Conservation (phyloP, 352 stramenopile species). For the Achlya hypogyna region DNA sequence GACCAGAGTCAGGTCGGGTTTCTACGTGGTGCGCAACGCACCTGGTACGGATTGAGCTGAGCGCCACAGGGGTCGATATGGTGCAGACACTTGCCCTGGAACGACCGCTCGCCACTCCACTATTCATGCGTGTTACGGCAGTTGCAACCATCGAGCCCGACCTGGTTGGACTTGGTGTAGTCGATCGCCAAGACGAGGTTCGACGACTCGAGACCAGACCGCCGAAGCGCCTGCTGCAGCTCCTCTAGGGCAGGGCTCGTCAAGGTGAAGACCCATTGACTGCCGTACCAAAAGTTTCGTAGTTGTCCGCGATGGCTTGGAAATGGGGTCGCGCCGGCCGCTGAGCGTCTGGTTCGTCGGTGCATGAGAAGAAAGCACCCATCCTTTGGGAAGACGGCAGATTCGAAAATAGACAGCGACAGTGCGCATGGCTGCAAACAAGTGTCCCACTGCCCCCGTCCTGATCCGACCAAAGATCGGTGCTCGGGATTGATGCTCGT, state of each 20-base stretch:
- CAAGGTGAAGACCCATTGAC: too few relatives aligned
- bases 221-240: conserved; percentile 45
- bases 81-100: conserved; percentile 47
- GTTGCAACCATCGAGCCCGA: too few relatives aligned
- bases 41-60: conserved; percentile 52
- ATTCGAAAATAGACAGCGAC: too few relatives aligned
- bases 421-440: too few relatives aligned
- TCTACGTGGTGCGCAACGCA: conserved; percentile 18
- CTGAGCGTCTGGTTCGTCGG: not conserved
- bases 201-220: conserved; percentile 46
- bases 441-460: too few relatives aligned
- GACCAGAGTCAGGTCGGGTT: not conserved
- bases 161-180: conserved; percentile 56
- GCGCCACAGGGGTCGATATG: conserved; percentile 36
- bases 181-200: conserved; percentile 60
- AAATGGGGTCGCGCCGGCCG: too few relatives aligned
- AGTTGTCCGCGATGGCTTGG: conserved; percentile 37
- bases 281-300: conserved; percentile 43
- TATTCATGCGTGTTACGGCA: conserved; percentile 11
- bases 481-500: too few relatives aligned
- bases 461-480: too few relatives aligned
- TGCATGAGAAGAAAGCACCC: not conserved
- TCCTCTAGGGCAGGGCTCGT: too few relatives aligned
- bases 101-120: conserved; percentile 55
- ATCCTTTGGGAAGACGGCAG: not conserved